Base-by-base conservation (phyloP, 495 filamentous ascomycete species). In the Penicillium waksmanii region DNA sequence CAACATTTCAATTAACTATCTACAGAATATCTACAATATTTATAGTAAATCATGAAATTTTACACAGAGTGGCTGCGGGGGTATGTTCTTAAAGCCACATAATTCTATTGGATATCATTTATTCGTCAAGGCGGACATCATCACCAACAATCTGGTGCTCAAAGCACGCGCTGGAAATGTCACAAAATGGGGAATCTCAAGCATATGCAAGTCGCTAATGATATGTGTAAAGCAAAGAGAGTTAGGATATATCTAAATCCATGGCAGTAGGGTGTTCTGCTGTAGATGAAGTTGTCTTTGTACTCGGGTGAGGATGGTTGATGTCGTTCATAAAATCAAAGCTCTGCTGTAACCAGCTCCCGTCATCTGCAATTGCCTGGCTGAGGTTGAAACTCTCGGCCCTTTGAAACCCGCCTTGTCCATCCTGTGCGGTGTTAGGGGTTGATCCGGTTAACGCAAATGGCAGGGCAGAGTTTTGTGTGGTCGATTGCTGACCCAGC, bases 291-390 rank as follows among this genome's bases (percentile, higher is more conserved):
- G 66, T 42, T 9, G 64, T 40, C 5, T 43, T 51, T 17, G 40
- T 7, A 42, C 59, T 63, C 12, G 64, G 51, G 43, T 18, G 60
- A 10, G 58, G 44, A 46, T 57, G 55, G 27, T 52, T 55, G 40
- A 64, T 59, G 7, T 77, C 71, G 13, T 66, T 71, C 44, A 69
- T 68, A 18, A 79, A 66, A 47, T 77, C 73, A 36, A 75, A 77
- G 60, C 76, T 77, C 48, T 79, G 70, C 49, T 75, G 74, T 25
- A 80, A 57, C 76, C 76, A 80, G 53, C 73, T 79, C 5, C 78
- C 78, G 23, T 72, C 72, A 58, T 80, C 78, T 3, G 71, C 75
- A 35, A 80, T 77, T 0, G 75, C 75, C 64, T 80, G 71, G 54
- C 69, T 78, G 13, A 78, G 66, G 47, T 77, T 70, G 33, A 78